These are phyloP conservation scores for Citrus trifoliata DNA, from an alignment of 345 rosid genomes.

Conservation along the genomic window DNA sequence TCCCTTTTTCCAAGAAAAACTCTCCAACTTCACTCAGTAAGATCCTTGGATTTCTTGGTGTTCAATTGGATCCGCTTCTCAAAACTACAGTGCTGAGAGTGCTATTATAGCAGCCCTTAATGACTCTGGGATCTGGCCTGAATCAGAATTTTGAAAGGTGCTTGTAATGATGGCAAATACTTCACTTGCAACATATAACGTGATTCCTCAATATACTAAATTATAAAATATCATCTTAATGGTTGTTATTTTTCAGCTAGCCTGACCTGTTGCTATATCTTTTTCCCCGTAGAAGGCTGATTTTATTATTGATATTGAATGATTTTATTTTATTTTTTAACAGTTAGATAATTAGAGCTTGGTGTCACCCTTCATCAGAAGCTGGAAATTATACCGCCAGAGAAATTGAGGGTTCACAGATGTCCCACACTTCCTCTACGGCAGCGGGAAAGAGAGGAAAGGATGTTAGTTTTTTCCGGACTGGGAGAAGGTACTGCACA, in stretches of 20 bases:
- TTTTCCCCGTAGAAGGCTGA: too few relatives aligned
- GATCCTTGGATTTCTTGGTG: constrained; percentile 48
- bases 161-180: constrained; percentile 28
- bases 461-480: constrained; percentile 37
- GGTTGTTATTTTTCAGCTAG: too few relatives aligned
- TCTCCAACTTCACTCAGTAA: constrained; percentile 28
- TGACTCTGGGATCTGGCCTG: constrained; percentile 43
- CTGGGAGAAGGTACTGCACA: constrained; percentile 42
- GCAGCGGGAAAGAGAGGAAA: constrained; percentile 49
- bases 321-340: too few relatives aligned
- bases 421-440: constrained; percentile 48
- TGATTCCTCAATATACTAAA: too few relatives aligned
- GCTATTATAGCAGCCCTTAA: constrained; percentile 32
- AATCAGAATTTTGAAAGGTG: constrained; percentile 49
- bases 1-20: constrained; percentile 23
- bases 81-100: neutral
- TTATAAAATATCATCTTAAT: too few relatives aligned
- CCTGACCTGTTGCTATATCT: too few relatives aligned
- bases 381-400: neutral
- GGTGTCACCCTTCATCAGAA: neutral
- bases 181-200: constrained; percentile 52
- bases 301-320: neutral
- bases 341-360: neutral
- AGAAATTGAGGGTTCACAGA: constrained; percentile 37
- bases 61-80: constrained; percentile 1